Base-by-base conservation (phyloP, 495 filamentous ascomycete species). In the Echria macrotheca region DNA sequence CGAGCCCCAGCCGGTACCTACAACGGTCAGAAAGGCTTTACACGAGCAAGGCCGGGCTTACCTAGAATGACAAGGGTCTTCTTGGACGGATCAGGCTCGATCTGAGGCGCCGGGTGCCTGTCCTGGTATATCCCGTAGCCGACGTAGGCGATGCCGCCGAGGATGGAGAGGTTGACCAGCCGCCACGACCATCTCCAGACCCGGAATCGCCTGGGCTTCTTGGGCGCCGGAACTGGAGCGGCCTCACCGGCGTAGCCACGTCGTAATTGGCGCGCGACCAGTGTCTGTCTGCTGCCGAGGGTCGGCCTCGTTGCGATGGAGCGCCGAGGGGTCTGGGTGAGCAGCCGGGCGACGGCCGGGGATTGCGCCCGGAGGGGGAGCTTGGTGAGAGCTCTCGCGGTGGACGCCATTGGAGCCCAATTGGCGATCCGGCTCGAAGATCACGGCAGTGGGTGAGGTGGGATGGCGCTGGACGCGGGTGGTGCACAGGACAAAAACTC, bases 11-110 rank as follows among this genome's bases (percentile, higher is more conserved):
- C 93, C 93, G 57, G 90, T 94, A 56, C 91, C 89, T 95, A 49
- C 21, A 6, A 35, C 14, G 45, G 39, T 49, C 53, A 25, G 4
- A 6, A 21, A 19, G 44, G 33, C 18, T 15, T 8, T 7, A 3
- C 8, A 26, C 11, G 10, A 44, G 21, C 5, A 14, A 2, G 22
- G 21, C 18, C 2, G 5, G 24, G 38, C 82, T 68, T 81, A 96
- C 93, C 93, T 31, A 99, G 78, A 61, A 99, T 82, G 12, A 99
- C 94, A 23, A 99, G 77, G 17, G 90, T 99, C 78, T 97, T 97
- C 87, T 97, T 99, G 44, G 60, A 69, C 50, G 91, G 83, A 70
- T 95, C 89, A 23, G 89, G 83, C 47, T 81, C 77, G 31, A 75
- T 68, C 72, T 97, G 93, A 25, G 93, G 85, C 14, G 76, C 77